Percentiles rank a stretch among this genome's conserved stretches.
Conservation (phyloP, 768 basidiomycete species). For the Cytidiella melzeri region DNA sequence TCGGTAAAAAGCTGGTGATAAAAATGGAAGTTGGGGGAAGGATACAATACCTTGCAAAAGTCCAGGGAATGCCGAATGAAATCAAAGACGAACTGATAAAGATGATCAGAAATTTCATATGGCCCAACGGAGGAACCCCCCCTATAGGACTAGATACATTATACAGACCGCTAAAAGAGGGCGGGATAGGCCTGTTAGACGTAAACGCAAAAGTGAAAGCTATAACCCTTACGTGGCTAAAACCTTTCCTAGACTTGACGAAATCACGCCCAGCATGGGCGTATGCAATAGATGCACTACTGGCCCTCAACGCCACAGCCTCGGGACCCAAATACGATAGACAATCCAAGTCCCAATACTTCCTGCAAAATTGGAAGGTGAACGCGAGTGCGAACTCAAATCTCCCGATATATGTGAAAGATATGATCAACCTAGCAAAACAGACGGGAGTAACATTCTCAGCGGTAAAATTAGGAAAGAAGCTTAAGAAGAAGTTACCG, state of each 20-base stretch:
- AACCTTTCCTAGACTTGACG: slow-evolving; percentile 5
- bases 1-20: slow-evolving; percentile 8
- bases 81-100: slow-evolving; percentile 14
- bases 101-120: slow-evolving; percentile 16
- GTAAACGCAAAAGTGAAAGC: slow-evolving; percentile 10
- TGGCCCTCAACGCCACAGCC: neutral
- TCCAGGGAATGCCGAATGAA: slow-evolving; percentile 25
- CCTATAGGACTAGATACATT: neutral
- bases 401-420: neutral
- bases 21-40: slow-evolving; percentile 17
- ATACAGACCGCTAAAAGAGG: neutral
- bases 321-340: neutral
- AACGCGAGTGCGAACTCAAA: neutral
- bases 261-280: slow-evolving; percentile 11
- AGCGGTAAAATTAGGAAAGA: neutral
- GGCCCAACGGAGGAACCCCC: slow-evolving; percentile 1
- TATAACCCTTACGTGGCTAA: slow-evolving; percentile 10
- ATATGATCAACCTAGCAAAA: slow-evolving; percentile 4
- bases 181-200: slow-evolving; percentile 10
- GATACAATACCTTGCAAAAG: slow-evolving; percentile 27
- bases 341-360: neutral
- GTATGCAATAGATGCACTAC: neutral
- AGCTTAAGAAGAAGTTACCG: slow-evolving; percentile 2
- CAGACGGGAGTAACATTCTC: neutral
- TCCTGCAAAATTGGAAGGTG: slow-evolving; percentile 14